A percentile compares a stretch with the other conserved stretches of the same genome.
Evolutionary conservation across 371 early-diverging fungal genomes (phyloP).

Genomic region (Mucor lusitanicus): DNA sequence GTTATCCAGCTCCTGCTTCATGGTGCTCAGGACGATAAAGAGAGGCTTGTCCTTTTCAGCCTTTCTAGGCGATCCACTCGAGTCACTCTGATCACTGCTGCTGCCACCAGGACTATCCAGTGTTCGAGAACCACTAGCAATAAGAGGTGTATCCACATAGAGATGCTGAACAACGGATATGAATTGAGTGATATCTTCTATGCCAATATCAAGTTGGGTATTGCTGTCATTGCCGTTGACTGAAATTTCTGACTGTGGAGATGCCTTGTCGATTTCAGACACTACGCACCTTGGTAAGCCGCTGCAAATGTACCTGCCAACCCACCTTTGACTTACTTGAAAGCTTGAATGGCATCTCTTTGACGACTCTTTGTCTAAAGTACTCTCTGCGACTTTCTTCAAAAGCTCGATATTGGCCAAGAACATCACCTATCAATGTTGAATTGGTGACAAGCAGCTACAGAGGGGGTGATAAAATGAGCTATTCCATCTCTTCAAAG

Average conservation of each 20-base stretch:
- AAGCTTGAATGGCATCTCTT: constrained; percentile 63
- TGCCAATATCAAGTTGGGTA: background rate
- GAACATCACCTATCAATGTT: constrained; percentile 62
- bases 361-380: constrained; percentile 59
- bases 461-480: background rate
- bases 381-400: constrained; percentile 68
- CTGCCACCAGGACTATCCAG: background rate
- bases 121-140: background rate
- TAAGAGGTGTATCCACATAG: constrained; percentile 1
- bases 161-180: constrained; percentile 13
- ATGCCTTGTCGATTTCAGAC: constrained; percentile 42
- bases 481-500: background rate
- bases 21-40: constrained; percentile 33
- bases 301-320: background rate
- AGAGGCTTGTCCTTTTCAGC: background rate
- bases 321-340: constrained; percentile 22
- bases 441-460: constrained; percentile 59
- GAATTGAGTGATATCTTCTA: constrained; percentile 9
- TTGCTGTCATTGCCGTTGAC: constrained; percentile 36
- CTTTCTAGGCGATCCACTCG: background rate
- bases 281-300: background rate
- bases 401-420: constrained; percentile 56
- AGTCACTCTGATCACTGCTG: background rate
- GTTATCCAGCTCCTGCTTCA: constrained; percentile 60
- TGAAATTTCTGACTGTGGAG: constrained; percentile 71